These are phyloP conservation scores for Mycena alexandri DNA, from an alignment of 768 basidiomycete species.

Conservation along the genomic window DNA sequence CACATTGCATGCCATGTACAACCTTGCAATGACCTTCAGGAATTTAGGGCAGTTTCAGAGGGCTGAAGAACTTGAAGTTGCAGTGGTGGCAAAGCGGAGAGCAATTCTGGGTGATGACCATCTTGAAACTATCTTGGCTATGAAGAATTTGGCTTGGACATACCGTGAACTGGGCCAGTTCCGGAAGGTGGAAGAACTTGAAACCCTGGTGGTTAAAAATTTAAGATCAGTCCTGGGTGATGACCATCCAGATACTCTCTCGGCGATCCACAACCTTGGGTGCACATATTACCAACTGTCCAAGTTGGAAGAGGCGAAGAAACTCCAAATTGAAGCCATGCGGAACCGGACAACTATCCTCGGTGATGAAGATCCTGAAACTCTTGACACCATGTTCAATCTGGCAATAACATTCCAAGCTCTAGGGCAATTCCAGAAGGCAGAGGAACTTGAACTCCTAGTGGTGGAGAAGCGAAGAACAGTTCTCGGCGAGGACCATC, in stretches of 20 bases:
- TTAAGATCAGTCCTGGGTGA: background rate
- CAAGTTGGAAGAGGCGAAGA: background rate
- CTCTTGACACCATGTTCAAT: constrained; percentile 11
- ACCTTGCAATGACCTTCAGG: no score
- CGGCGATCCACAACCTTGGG: background rate
- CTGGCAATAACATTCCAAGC: constrained; percentile 13
- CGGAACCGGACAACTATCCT: background rate
- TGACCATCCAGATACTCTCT: background rate
- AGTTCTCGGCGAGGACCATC: constrained; percentile 34
- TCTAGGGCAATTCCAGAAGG: constrained; percentile 17
- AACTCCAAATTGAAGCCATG: background rate
- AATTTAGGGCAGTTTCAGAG: no score
- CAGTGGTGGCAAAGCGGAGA: no score
- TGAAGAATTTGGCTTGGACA: background rate
- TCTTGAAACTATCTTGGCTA: no score
- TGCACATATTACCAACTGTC: background rate
- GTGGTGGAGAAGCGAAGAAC: constrained; percentile 23
- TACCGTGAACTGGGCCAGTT: background rate
- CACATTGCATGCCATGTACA: background rate
- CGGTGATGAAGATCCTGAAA: background rate
- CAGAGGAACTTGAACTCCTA: constrained; percentile 21
- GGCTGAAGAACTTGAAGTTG: no score
- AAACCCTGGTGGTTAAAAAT: background rate
- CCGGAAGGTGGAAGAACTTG: background rate
- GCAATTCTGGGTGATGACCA: no score